Percentiles rank a stretch among this genome's conserved stretches.
These are phyloP conservation scores for Colletotrichum sp. DNA, from an alignment of 2,329 filamentous ascomycete species.

Conservation along the genomic window DNA sequence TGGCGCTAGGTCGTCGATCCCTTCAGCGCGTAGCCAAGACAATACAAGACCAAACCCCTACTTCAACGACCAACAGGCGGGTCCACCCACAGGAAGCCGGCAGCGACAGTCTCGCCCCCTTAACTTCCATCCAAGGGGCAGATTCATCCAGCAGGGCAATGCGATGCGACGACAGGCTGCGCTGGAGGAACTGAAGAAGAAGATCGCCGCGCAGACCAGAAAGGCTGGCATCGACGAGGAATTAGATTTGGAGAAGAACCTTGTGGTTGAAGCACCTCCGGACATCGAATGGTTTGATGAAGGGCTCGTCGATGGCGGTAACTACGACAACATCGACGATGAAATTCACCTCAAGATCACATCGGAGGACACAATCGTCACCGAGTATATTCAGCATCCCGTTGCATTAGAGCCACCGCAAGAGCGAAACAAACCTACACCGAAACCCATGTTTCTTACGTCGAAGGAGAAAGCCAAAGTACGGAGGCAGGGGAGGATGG, in stretches of 20 bases:
- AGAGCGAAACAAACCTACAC: conserved; percentile 77
- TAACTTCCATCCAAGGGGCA: conserved; percentile 92
- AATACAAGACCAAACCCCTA: conserved; percentile 70
- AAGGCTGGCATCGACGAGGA: conserved; percentile 96
- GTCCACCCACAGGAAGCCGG: conserved; percentile 61
- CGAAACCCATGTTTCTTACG: conserved; percentile 93
- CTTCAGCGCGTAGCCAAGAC: conserved; percentile 34
- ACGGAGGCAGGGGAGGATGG: conserved; percentile 86
- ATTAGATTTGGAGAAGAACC: conserved; percentile 86
- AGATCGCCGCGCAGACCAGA: conserved; percentile 84
- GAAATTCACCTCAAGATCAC: conserved; percentile 73
- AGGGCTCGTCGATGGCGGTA: conserved; percentile 77
- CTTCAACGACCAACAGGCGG: conserved; percentile 72
- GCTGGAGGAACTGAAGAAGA: conserved; percentile 92
- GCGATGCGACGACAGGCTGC: conserved; percentile 86
- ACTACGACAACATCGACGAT: conserved; percentile 74
- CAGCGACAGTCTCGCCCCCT: conserved; percentile 76
- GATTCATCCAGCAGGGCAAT: conserved; percentile 94
- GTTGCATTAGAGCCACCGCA: conserved; percentile 90
- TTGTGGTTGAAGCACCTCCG: conserved; percentile 82
- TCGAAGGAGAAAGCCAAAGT: conserved; percentile 90
- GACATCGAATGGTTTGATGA: conserved; percentile 99
- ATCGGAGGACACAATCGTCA: conserved; percentile 84
- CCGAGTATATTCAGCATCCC: conserved; percentile 90
- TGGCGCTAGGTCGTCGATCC: conserved; percentile 33